Evolutionary conservation across 495 filamentous ascomycete species (phyloP), one percentile per base, ranked within the genome.

Genomic region (Parathielavia hyrcaniae): DNA sequence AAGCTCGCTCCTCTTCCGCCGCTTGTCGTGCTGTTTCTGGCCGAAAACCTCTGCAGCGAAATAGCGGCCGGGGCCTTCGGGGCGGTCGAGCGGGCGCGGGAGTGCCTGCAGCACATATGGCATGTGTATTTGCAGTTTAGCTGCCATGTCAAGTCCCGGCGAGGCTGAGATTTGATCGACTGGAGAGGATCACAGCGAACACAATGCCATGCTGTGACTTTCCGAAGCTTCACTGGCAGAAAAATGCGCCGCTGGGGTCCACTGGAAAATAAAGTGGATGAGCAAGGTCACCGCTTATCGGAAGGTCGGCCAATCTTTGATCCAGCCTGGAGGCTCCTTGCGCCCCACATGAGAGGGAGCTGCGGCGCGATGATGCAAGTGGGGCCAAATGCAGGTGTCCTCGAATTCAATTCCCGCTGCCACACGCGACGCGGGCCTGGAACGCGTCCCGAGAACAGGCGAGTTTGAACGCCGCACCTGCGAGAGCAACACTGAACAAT

Each of bases 1-100:
- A 53, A 97, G 72, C 71, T 99, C 95, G 17, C 76, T 71, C 47
- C 93, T 80, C 75, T 96, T 97, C 66, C 88, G 81, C 76, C 91
- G 96, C 75, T 81, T 89, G 35, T 79, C 80, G 17, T 84, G 85
- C 40, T 82, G 79, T 50, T 88, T 69, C 64, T 74, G 75, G 66
- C 87, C 83, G 66, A 81, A 84, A 34, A 95, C 90, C 60, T 89
- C 85, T 55, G 82, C 80, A 50, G 85, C 80, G 16, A 76, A 76
- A 59, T 86, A 83, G 44, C 82, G 78, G 26, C 82, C 81, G 1
- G 58, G 30, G 75, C 79, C 16, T 72, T 77, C 30, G 72, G 81
- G 56, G 41, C 63, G 59, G 56, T 84, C 81, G 55, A 89, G 75
- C 20, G 86, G 85, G 50, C 75, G 75, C 32, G 86, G 84, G 66